Evolutionary conservation across 257 asterid species (phyloP).

Genomic region (Phtheirospermum japonicum): DNA sequence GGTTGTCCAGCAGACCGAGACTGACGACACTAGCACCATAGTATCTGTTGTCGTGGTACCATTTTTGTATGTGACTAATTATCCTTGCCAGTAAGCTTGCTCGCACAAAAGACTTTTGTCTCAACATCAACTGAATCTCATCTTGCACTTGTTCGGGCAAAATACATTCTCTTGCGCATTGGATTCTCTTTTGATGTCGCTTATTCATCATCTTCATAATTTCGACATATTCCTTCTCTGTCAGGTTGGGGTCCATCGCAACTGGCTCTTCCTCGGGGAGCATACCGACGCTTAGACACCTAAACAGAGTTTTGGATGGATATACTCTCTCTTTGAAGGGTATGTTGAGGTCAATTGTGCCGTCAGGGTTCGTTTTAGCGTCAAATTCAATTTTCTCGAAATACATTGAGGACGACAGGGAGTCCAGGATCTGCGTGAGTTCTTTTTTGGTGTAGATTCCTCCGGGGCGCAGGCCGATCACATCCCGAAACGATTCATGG

Average conservation of each 20-base stretch:
- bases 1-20: slow-evolving; percentile 7
- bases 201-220: slow-evolving; percentile 39
- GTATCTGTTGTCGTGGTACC: slow-evolving; percentile 72
- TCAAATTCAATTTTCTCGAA: slow-evolving; percentile 78
- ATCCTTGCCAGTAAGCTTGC: slow-evolving; percentile 67
- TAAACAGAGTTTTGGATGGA: slow-evolving; percentile 36
- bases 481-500: no score
- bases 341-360: slow-evolving; percentile 41
- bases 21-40: slow-evolving; percentile 64
- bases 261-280: slow-evolving; percentile 50
- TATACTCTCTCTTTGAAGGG: slow-evolving; percentile 31
- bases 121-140: slow-evolving; percentile 59
- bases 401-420: slow-evolving; percentile 17
- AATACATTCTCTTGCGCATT: slow-evolving; percentile 52
- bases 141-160: slow-evolving; percentile 34
- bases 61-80: slow-evolving; percentile 62
- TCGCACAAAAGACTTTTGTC: slow-evolving; percentile 43
- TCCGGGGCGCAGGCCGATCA: no score
- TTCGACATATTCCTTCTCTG: slow-evolving; percentile 57
- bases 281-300: slow-evolving; percentile 66
- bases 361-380: slow-evolving; percentile 79
- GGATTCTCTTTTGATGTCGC: slow-evolving; percentile 56
- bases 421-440: slow-evolving; percentile 46
- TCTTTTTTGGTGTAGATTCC: slow-evolving; percentile 62
- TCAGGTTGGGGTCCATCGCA: slow-evolving; percentile 72